Conservation (phyloP, 148 eudicot genomes). For the Rhododendron kiyosumense region DNA sequence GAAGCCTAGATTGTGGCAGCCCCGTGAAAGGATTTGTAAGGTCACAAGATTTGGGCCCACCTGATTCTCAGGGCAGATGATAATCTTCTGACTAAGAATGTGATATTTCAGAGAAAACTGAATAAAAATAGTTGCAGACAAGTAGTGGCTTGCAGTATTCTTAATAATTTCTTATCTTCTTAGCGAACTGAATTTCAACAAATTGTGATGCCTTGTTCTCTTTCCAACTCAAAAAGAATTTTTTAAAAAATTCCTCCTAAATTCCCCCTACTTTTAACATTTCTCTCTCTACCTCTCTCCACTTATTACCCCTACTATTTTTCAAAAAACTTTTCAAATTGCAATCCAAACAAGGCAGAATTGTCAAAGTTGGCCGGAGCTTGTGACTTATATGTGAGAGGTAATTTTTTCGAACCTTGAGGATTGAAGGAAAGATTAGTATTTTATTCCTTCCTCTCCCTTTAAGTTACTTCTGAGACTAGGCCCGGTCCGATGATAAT, state of each 20-base stretch:
- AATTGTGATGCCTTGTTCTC: too few relatives aligned
- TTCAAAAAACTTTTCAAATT: too few relatives aligned
- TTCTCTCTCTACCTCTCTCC: too few relatives aligned
- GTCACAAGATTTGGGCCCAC: conserved; percentile 29
- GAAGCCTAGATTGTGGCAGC: conserved; percentile 10
- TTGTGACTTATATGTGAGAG: neutral
- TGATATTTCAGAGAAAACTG: neutral
- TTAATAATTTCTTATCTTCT: conserved; percentile 4
- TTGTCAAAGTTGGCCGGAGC: neutral
- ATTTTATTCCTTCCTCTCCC: neutral
- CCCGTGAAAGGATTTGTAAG: conserved; percentile 28
- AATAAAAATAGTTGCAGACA: neutral
- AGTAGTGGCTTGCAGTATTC: conserved; percentile 1
- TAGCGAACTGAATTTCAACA: neutral
- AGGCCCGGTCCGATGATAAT: neutral
- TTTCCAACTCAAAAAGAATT: too few relatives aligned
- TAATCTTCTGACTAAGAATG: neutral
- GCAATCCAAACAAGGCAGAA: too few relatives aligned
- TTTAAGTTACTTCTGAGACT: neutral
- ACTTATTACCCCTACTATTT: too few relatives aligned
- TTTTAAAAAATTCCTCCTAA: too few relatives aligned
- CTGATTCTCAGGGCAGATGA: conserved; percentile 11
- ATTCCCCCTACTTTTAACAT: too few relatives aligned
- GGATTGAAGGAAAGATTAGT: neutral
- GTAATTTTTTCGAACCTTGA: neutral